Percentiles rank a stretch among this genome's conserved stretches.
phyloP scores from a whole-genome alignment of 1,284 basidiomycete genomes.

The Irpex sp. region DNA sequence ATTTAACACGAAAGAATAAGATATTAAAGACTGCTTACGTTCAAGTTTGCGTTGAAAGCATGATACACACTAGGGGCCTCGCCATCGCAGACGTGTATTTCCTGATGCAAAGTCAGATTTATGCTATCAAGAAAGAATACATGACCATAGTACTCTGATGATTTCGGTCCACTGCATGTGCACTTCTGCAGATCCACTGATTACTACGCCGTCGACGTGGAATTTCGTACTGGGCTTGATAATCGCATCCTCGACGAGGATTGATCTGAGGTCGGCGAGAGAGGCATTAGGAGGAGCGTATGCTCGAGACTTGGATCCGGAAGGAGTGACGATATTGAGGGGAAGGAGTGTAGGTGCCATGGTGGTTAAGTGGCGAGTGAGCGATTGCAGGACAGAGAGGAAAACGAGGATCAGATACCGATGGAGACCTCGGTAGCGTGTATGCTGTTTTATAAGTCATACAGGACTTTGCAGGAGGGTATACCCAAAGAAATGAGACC shows the following conservation, averaged over 20 bases:
- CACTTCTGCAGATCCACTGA: background rate
- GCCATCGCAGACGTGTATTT: background rate
- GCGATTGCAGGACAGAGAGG: background rate
- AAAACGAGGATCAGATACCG: background rate
- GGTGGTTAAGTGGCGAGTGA: background rate
- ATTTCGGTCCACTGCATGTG: background rate
- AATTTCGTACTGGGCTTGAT: background rate
- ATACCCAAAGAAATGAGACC: too few relatives aligned
- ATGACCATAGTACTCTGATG: background rate
- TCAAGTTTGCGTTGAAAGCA: background rate
- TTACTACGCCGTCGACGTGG: background rate
- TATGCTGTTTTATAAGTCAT: too few relatives aligned
- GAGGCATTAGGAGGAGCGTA: background rate
- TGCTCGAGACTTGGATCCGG: background rate
- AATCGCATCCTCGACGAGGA: background rate
- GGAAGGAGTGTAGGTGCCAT: background rate
- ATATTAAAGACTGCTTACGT: too few relatives aligned
- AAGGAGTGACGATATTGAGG: background rate
- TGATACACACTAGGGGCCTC: background rate
- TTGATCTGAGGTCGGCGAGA: background rate
- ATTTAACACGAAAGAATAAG: too few relatives aligned
- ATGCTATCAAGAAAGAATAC: background rate
- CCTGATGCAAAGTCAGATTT: background rate
- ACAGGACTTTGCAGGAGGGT: too few relatives aligned
- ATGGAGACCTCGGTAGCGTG: background rate